A percentile compares a stretch with the other conserved stretches of the same genome.
Conservation (phyloP, 495 filamentous ascomycete genomes). For the Amphirosellinia nigrospora region DNA sequence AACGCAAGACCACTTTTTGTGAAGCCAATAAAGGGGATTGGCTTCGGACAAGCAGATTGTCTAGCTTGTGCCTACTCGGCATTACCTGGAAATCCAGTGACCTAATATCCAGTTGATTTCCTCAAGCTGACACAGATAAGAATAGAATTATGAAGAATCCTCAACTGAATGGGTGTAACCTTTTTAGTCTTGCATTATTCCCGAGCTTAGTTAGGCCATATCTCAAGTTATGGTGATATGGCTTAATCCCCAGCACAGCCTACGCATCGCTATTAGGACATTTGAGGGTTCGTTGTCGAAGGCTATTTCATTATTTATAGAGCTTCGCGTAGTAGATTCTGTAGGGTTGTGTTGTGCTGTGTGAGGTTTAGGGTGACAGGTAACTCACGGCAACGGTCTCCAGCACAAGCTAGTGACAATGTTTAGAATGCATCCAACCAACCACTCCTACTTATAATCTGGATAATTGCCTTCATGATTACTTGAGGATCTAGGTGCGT, state of each 20-base stretch:
- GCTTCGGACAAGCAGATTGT: constrained; percentile 1
- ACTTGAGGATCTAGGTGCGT: not conserved
- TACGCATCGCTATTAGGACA: not conserved
- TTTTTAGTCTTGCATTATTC: not conserved
- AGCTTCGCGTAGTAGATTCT: not conserved
- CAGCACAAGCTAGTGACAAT: not conserved
- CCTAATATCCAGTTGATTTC: not conserved
- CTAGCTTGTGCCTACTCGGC: constrained; percentile 2
- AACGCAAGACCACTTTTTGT: not conserved
- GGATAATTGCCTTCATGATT: not conserved
- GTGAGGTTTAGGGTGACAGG: not conserved
- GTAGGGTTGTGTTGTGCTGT: not conserved
- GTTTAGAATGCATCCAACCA: not conserved
- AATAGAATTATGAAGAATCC: constrained; percentile 17
- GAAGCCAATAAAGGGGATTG: not conserved
- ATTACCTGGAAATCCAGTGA: not conserved
- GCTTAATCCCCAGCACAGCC: not conserved
- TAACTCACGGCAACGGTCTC: not conserved
- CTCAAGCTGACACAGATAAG: constrained; percentile 10
- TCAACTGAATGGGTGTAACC: not conserved
- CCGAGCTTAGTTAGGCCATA: not conserved
- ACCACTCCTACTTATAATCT: not conserved
- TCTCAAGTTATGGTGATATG: not conserved
- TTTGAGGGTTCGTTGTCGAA: not conserved
- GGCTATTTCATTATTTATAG: not conserved